Conservation (phyloP, 495 filamentous ascomycete species). For the Trichocladium antarcticum region DNA sequence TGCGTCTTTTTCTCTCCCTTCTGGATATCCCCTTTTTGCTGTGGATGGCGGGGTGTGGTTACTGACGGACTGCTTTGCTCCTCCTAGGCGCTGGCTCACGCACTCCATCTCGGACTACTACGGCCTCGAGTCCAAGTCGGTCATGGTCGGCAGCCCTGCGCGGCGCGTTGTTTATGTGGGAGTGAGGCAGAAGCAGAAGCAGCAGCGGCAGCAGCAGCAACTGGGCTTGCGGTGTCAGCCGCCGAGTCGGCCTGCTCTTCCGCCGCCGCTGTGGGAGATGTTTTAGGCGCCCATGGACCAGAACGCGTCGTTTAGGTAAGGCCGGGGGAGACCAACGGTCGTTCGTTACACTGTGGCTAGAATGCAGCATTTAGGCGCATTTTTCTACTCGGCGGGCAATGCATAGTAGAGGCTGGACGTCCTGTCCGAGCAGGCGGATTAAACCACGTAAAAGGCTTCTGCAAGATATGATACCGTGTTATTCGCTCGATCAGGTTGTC, state of each 20-base stretch:
- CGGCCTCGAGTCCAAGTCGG: slow-evolving; percentile 72
- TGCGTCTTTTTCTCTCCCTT: slow-evolving; percentile 35
- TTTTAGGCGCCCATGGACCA: slow-evolving; percentile 8
- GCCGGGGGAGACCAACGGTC: not conserved
- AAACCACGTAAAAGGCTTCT: too few species aligned
- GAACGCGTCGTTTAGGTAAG: not conserved
- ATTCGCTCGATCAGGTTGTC: too few species aligned
- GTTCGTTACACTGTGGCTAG: not conserved
- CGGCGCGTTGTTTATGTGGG: slow-evolving; percentile 86
- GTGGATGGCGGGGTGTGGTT: not conserved
- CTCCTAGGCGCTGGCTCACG: slow-evolving; percentile 73
- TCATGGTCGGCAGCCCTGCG: slow-evolving; percentile 63
- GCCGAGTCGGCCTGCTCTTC: slow-evolving; percentile 10
- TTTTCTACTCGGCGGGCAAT: not conserved
- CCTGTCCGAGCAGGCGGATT: too few species aligned
- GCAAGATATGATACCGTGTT: too few species aligned
- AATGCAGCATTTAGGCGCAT: slow-evolving; percentile 1
- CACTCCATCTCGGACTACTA: slow-evolving; percentile 91
- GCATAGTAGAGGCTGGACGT: too few species aligned
- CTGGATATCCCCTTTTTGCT: not conserved
- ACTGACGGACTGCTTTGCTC: not conserved
- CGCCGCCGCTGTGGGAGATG: slow-evolving; percentile 28
- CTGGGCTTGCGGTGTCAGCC: slow-evolving; percentile 1
- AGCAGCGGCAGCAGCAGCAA: not conserved
- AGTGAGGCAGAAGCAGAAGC: slow-evolving; percentile 38